Conservation (phyloP, 2,329 filamentous ascomycete genomes). For the Fusarium napiforme region DNA sequence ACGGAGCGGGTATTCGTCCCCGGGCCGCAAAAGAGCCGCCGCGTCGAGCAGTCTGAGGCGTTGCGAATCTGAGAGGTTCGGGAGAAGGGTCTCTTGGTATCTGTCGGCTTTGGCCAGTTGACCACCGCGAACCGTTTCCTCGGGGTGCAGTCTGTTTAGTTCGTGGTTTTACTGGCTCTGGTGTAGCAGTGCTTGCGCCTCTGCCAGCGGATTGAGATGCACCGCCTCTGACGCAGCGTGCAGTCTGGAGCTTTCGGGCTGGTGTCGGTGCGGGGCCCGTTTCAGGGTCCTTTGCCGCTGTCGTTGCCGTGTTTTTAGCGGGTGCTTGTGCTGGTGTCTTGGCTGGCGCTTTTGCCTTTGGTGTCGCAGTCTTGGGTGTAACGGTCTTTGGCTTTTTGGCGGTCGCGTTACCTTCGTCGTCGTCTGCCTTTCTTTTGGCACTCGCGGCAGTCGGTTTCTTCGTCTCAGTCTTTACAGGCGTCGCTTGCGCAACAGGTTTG, state of each 20-base stretch:
- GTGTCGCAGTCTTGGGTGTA: background rate
- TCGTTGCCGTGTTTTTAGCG: conserved; percentile 9
- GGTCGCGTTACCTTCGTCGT: background rate
- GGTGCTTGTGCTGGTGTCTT: background rate
- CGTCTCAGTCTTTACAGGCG: background rate
- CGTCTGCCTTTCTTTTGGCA: conserved; percentile 47
- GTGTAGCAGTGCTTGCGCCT: background rate
- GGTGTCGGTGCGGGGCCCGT: background rate
- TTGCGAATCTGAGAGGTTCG: background rate
- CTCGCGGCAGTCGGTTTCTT: conserved; percentile 7
- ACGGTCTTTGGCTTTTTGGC: conserved; percentile 21
- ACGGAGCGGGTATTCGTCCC: conserved; percentile 36
- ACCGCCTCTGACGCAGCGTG: background rate
- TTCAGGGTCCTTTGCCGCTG: background rate
- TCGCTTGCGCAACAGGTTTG: background rate
- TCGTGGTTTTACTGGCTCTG: background rate
- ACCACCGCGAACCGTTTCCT: conserved; percentile 5
- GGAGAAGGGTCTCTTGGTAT: background rate
- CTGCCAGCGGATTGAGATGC: background rate
- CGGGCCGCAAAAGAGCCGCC: conserved; percentile 36
- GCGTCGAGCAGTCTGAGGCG: conserved; percentile 42
- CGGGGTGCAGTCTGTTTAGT: conserved; percentile 28
- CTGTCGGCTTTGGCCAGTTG: accelerated
- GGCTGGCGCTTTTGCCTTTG: background rate
- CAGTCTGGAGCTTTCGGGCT: background rate